These are phyloP conservation scores for Drechmeria coniospora DNA, from an alignment of 2,329 filamentous ascomycete species.

Conservation along the genomic window DNA sequence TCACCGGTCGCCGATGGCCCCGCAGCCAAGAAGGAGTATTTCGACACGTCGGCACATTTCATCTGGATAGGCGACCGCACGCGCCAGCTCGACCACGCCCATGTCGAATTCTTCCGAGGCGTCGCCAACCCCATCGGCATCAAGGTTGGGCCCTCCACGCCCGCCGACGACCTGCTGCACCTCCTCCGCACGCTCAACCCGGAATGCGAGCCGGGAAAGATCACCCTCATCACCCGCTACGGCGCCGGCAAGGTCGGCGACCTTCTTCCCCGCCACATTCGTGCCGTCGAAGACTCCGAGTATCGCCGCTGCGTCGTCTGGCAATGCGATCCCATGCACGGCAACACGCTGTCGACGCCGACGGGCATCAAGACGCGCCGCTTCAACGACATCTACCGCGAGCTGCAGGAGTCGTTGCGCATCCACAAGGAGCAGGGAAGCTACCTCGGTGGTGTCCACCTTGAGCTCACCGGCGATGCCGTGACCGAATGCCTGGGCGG, in stretches of 20 bases:
- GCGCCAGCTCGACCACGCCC: conserved; percentile 78
- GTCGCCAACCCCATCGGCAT: conserved; percentile 92
- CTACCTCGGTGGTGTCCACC: conserved; percentile 83
- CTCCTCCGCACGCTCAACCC: conserved; percentile 83
- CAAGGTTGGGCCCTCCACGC: conserved; percentile 85
- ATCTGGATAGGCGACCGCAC: conserved; percentile 98
- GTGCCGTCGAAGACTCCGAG: conserved; percentile 69
- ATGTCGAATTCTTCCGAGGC: conserved; percentile 95
- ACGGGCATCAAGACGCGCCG: conserved; percentile 80
- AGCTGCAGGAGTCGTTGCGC: conserved; percentile 67
- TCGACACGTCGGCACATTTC: conserved; percentile 91
- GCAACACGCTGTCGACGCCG: conserved; percentile 54
- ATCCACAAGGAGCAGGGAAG: conserved; percentile 75
- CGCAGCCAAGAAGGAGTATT: conserved; percentile 47
- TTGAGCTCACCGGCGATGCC: conserved; percentile 88
- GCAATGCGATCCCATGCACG: conserved; percentile 99
- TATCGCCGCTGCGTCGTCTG: conserved; percentile 58
- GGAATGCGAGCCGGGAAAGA: conserved; percentile 66
- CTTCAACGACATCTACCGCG: conserved; percentile 78
- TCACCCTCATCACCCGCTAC: conserved; percentile 92
- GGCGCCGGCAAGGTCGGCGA: conserved; percentile 61
- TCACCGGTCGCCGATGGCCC: conserved; percentile 9
- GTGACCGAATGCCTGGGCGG: conserved; percentile 94
- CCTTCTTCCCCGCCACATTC: conserved; percentile 73
- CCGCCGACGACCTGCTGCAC: conserved; percentile 55